Base-by-base conservation (phyloP, 2,329 filamentous ascomycete genomes). In the Pezicula neosporulosa region DNA sequence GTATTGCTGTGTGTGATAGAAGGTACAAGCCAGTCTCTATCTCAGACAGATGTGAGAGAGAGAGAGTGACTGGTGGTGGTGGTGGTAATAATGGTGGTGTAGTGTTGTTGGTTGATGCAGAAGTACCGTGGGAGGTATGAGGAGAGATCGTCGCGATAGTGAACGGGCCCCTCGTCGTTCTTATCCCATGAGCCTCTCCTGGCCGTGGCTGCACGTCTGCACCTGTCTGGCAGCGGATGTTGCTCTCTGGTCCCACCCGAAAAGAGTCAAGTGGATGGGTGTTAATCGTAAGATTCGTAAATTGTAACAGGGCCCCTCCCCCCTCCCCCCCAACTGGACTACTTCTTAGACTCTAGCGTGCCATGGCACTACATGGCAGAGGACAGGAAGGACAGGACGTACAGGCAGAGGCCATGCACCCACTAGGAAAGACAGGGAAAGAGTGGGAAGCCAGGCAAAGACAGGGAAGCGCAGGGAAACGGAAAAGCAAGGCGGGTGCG, bases 401-500 rank as follows among this genome's bases (percentile, higher is more conserved):
- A 48, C 48, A 44, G 46, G 54, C 48, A 51, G 48, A 44, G 28
- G 46, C 43, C 39, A 52, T 48, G 38, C 27, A 5, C 21, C n/a
- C n/a, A n/a, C n/a, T n/a, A n/a, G 19, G 21, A 37, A 44, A 21
- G 42, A 9, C 38, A 37, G 35, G 48, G 30, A 9, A n/a, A n/a
- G n/a, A n/a, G n/a, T n/a, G n/a, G n/a, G n/a, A n/a, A n/a, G n/a
- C n/a, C n/a, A n/a, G n/a, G n/a, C n/a, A n/a, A n/a, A 45, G 48
- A 44, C 35, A 15, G 49, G 52, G 36, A 49, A 50, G 41, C 36
- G 41, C 38, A 50, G 48, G 51, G 24, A 48, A 44, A 48, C 53
- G 55, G 53, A 61, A 60, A 59, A 59, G 57, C 56, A 61, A 60
- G 58, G 60, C 61, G 56, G 56, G 56, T 56, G 54, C 42, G 44